These are phyloP conservation scores for Suillus plorans DNA, from an alignment of 768 basidiomycete species.

Conservation along the genomic window DNA sequence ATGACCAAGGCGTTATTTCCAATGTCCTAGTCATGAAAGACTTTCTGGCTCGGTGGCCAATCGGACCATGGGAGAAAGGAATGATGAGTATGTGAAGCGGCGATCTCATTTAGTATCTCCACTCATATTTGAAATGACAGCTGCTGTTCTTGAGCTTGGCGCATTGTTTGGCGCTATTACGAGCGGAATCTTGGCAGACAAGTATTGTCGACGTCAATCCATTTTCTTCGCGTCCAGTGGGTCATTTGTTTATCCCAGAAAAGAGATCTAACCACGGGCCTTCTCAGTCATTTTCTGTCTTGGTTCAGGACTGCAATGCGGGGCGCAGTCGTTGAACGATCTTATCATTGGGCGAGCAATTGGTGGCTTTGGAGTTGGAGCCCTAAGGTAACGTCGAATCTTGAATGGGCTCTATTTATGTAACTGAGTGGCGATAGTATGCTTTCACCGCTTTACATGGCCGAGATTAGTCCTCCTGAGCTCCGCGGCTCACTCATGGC, in stretches of 20 bases:
- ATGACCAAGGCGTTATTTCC: conserved; percentile 85
- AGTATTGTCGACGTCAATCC: conserved; percentile 61
- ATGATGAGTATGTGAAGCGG: conserved; percentile 60
- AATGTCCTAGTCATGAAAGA: conserved; percentile 84
- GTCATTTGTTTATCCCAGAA: conserved; percentile 19
- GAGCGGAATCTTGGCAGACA: conserved; percentile 69
- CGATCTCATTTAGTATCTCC: background rate
- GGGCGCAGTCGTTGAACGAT: conserved; percentile 53
- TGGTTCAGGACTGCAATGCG: conserved; percentile 69
- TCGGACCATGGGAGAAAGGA: conserved; percentile 72
- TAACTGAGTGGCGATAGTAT: conserved; percentile 45
- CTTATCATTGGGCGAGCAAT: conserved; percentile 71
- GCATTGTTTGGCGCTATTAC: conserved; percentile 73
- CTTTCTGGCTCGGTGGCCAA: conserved; percentile 66
- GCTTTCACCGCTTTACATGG: conserved; percentile 80
- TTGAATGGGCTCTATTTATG: background rate
- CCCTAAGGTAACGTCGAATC: conserved; percentile 48
- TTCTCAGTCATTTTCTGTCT: conserved; percentile 63
- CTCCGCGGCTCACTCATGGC: conserved; percentile 77
- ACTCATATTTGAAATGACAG: conserved; percentile 34
- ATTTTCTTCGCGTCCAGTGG: conserved; percentile 69
- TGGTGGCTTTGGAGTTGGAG: conserved; percentile 81
- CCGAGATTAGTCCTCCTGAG: conserved; percentile 82
- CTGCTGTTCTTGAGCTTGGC: conserved; percentile 76
- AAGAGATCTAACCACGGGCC: background rate